Percentiles rank a stretch among this genome's conserved stretches.
Conservation (phyloP, 108 stramenopile genomes). For the Stephanodiscus minutulus region DNA sequence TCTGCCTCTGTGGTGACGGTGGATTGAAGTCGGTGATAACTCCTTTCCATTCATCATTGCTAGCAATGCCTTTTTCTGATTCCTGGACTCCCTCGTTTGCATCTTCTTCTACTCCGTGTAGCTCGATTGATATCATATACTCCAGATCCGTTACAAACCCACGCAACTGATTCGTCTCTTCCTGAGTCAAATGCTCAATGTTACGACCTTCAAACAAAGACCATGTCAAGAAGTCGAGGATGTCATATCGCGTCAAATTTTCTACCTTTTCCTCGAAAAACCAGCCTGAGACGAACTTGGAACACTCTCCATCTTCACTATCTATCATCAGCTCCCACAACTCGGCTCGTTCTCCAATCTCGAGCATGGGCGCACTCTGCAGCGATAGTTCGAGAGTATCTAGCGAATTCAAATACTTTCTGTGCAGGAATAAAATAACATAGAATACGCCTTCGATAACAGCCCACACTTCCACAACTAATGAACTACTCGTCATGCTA, state of each 20-base stretch:
- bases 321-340: conserved; percentile 79
- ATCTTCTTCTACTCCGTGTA: conserved; percentile 55
- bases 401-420: conserved; percentile 62
- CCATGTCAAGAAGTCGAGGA: conserved; percentile 82
- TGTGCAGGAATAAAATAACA: conserved; percentile 61
- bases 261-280: conserved; percentile 82
- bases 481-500: conserved; percentile 54
- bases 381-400: conserved; percentile 82
- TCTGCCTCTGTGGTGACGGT: conserved; percentile 16
- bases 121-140: conserved; percentile 60
- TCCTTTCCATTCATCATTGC: conserved; percentile 12
- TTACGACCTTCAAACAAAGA: conserved; percentile 87
- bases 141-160: conserved; percentile 74
- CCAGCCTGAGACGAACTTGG: conserved; percentile 76
- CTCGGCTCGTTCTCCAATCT: conserved; percentile 55
- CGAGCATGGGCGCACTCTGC: conserved; percentile 74
- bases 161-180: conserved; percentile 72
- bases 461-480: conserved; percentile 77
- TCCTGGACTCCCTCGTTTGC: neutral
- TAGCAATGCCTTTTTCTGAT: conserved; percentile 22
- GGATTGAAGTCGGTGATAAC: conserved; percentile 2
- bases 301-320: conserved; percentile 53
- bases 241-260: conserved; percentile 78
- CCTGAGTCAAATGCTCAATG: conserved; percentile 82
- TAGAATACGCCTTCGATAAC: conserved; percentile 83